Base-by-base conservation (phyloP, 1,139 yeast species). In the Candida tetrigidarum region DNA sequence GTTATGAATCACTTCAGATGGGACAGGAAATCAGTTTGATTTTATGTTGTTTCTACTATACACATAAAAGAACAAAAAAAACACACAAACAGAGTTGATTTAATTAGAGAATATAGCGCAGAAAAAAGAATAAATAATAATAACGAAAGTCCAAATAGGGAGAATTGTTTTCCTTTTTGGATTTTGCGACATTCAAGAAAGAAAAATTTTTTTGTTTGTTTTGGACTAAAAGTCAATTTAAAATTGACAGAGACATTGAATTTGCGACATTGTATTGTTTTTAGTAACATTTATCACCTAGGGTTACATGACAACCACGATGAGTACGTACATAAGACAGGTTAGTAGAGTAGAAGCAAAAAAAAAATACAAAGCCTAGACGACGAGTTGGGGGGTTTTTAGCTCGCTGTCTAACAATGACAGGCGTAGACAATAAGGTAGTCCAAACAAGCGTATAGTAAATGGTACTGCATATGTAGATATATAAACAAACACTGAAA, bases 351-450 rank as follows among this genome's bases (percentile, higher is more conserved):
- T 4, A 9, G n/a, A 6, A 15, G 9, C 36, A 33, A 4, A 35
- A 33, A 37, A 36, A 42, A 37, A 32, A 28, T 32, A 23, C 16
- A 25, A 26, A 18, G 27, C 20, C 9, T 14, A n/a, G n/a, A n/a
- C n/a, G n/a, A n/a, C n/a, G n/a, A n/a, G n/a, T n/a, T n/a, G n/a
- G n/a, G n/a, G n/a, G n/a, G n/a, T n/a, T n/a, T n/a, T n/a, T n/a
- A n/a, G n/a, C n/a, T n/a, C n/a, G n/a, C n/a, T n/a, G n/a, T n/a
- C n/a, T n/a, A n/a, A n/a, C n/a, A n/a, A n/a, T n/a, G n/a, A n/a
- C n/a, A n/a, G n/a, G n/a, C n/a, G n/a, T n/a, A n/a, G n/a, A n/a
- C n/a, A n/a, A n/a, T n/a, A n/a, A n/a, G n/a, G n/a, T n/a, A n/a
- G n/a, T n/a, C n/a, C n/a, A n/a, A n/a, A n/a, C n/a, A n/a, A n/a